Conservation (phyloP, 805 yeast genomes). For the Millerago galiae region DNA sequence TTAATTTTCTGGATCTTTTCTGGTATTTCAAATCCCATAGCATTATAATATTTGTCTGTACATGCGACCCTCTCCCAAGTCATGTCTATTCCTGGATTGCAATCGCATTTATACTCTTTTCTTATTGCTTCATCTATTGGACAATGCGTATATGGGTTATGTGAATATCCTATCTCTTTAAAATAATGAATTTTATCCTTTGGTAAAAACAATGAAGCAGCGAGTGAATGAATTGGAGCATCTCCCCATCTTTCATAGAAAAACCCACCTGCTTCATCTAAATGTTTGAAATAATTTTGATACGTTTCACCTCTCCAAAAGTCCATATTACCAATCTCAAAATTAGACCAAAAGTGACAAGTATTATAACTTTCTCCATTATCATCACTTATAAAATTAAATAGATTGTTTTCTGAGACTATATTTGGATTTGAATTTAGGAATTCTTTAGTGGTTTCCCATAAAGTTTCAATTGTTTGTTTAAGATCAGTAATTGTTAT, state of each 20-base stretch:
- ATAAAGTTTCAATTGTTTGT: constrained; percentile 68
- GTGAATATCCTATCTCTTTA: constrained; percentile 80
- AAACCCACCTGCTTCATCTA: constrained; percentile 71
- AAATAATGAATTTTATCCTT: constrained; percentile 71
- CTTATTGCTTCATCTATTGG: constrained; percentile 60
- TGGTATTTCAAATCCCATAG: too few species aligned
- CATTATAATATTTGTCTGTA: too few species aligned
- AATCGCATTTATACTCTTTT: constrained; percentile 57
- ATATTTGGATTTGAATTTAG: constrained; percentile 41
- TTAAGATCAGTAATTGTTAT: constrained; percentile 71
- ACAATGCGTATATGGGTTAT: constrained; percentile 75
- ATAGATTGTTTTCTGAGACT: constrained; percentile 45
- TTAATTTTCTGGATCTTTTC: too few species aligned
- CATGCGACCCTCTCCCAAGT: constrained; percentile 39
- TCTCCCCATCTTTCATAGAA: constrained; percentile 92
- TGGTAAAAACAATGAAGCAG: constrained; percentile 71
- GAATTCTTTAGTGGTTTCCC: constrained; percentile 66
- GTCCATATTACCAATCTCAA: constrained; percentile 67
- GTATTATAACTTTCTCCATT: constrained; percentile 58
- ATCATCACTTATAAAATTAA: constrained; percentile 58
- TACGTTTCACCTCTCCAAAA: constrained; percentile 58
- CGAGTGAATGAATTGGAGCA: constrained; percentile 88
- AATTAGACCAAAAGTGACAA: constrained; percentile 83
- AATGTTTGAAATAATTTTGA: constrained; percentile 50
- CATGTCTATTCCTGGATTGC: constrained; percentile 65